phyloP scores from a whole-genome alignment of 2,329 filamentous ascomycete genomes.

The Lachnum nothofagi region DNA sequence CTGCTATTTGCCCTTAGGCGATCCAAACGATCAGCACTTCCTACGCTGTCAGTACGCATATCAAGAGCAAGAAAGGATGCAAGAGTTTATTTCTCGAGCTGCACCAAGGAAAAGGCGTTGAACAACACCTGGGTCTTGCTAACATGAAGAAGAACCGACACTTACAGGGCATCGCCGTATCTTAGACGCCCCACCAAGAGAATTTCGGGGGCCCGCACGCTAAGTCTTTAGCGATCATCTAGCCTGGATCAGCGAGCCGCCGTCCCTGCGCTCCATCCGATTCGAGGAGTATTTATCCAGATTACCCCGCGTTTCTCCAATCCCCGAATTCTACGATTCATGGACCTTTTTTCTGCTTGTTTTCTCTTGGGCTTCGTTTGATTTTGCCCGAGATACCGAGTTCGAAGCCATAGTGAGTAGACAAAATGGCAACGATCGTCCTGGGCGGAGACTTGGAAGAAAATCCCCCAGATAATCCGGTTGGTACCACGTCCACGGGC shows the following conservation, averaged over 20 bases:
- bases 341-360: background rate
- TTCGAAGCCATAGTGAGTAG: too few species aligned
- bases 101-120: background rate
- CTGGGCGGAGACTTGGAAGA: background rate
- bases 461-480: background rate
- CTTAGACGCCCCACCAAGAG: constrained; percentile 14
- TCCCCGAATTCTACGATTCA: background rate
- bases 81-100: background rate
- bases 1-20: constrained; percentile 10
- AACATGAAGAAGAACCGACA: too few species aligned
- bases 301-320: constrained; percentile 4
- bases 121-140: background rate
- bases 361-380: background rate
- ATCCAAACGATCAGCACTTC: constrained; percentile 15
- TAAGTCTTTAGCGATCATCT: background rate
- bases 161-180: too few species aligned
- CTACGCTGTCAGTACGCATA: constrained; percentile 17
- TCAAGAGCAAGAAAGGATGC: constrained; percentile 11
- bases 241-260: background rate
- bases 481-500: background rate
- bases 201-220: too few species aligned
- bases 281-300: constrained; percentile 6
- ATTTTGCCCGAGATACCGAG: background rate
- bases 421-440: background rate
- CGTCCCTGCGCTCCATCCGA: background rate